Conservation (phyloP, 108 stramenopile genomes). For the Cyclotella distinguenda region DNA sequence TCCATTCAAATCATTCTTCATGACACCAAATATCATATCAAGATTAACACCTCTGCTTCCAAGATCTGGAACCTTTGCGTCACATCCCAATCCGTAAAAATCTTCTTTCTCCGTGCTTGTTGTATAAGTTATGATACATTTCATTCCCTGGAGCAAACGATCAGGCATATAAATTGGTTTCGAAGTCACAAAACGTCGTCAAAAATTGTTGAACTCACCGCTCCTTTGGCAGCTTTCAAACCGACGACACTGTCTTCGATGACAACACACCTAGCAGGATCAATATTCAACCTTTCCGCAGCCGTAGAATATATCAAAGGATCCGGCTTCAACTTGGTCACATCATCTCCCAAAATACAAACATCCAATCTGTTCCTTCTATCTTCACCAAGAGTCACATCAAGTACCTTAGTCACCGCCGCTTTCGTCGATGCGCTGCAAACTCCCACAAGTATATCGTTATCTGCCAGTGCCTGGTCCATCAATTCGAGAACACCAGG, state of each 20-base stretch:
- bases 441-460: constrained; percentile 80
- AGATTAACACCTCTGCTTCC: constrained; percentile 64
- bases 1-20: constrained; percentile 57
- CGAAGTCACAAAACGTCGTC: no score
- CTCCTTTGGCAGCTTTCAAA: constrained; percentile 84
- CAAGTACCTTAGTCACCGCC: constrained; percentile 79
- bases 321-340: constrained; percentile 80
- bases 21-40: constrained; percentile 71
- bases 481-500: constrained; percentile 84
- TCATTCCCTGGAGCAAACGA: constrained; percentile 56
- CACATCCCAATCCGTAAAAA: constrained; percentile 79
- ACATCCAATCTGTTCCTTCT: constrained; percentile 74
- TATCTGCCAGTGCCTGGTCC: constrained; percentile 85
- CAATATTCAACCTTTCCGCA: constrained; percentile 64
- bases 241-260: constrained; percentile 89
- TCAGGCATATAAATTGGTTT: background rate
- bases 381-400: constrained; percentile 74
- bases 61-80: constrained; percentile 83
- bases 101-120: constrained; percentile 71
- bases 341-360: constrained; percentile 87
- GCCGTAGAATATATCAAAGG: constrained; percentile 86
- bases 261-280: constrained; percentile 71
- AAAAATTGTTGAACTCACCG: constrained; percentile 42
- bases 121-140: constrained; percentile 86
- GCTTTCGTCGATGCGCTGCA: constrained; percentile 88